Base-by-base conservation (phyloP, 2,329 filamentous ascomycete genomes). In the Pyricularia pennisetigena region DNA sequence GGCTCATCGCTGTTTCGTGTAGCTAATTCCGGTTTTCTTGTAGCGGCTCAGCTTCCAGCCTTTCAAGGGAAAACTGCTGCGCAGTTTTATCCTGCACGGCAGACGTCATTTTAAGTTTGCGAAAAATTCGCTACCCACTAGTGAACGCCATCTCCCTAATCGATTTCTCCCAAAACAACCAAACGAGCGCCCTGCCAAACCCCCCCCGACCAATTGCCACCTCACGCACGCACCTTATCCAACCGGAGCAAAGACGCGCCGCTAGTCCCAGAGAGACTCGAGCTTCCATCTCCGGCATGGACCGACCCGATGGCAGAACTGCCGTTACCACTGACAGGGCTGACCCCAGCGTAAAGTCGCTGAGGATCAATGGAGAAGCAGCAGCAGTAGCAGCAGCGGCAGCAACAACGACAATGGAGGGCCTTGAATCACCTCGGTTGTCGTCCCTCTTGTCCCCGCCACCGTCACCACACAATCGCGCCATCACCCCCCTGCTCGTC, bases 401-500 rank as follows among this genome's bases (percentile, higher is more conserved):
- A 20, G 59, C 59, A 62, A 26, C 59, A 62, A 26, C 59, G 3
- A 24, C 26, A 28, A 62, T 62, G 28, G 28, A 62, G 24, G 59
- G 24, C 2, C 59, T 28, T 16, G 23, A 20, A 62, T 28, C 59
- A 29, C 59, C 59, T 1, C 8, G 9, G 29, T 24, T 28, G 14
- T 62, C 59, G 28, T 7, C 59, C 24, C 24, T 28, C 2, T 24
- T 28, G 59, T 62, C 59, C 14, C 59, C 23, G 59, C 28, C 59
- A n/a, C 24, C 12, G 1, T 20, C 59, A 62, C 28, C 59, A 20
- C 23, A 30, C n/a, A 28, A n/a, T 23, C 29, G 54, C 66, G 35
- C 68, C 23, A 71, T 75, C 49, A 66, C 70, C 28, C 72, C 77
- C 0, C 73, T 84, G 7, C 75, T 84, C 2, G 70, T 71, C 14